Percentiles rank a stretch among this genome's conserved stretches.
phyloP scores from a whole-genome alignment of 345 rosid species.

The Hevea brasiliensis region DNA sequence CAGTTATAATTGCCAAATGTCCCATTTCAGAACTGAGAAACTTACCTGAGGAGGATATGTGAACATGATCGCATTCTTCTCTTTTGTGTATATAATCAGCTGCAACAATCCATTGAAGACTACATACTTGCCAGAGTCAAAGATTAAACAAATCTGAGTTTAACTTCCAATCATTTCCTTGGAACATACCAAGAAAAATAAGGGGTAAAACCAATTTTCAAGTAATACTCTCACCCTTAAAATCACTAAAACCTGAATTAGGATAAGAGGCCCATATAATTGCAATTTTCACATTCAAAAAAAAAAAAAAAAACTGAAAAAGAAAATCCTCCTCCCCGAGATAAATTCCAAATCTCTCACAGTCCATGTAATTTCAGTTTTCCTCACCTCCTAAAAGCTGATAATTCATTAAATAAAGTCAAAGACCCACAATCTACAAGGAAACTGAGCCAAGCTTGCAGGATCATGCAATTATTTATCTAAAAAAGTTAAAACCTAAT shows the following conservation, averaged over 20 bases:
- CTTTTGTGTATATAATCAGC: constrained; percentile 79
- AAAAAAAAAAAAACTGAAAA: too few species aligned
- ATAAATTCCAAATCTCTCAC: too few species aligned
- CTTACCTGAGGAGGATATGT: constrained; percentile 89
- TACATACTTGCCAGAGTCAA: constrained; percentile 89
- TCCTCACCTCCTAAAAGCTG: too few species aligned
- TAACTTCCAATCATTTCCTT: neutral
- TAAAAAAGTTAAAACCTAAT: too few species aligned
- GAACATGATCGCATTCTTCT: constrained; percentile 86
- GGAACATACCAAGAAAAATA: neutral
- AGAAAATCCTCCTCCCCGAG: too few species aligned
- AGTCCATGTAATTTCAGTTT: too few species aligned
- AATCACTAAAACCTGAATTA: neutral
- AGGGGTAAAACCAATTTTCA: neutral
- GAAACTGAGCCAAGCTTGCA: too few species aligned
- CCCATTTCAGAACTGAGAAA: constrained; percentile 5
- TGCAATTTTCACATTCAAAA: too few species aligned
- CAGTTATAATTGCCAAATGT: constrained; percentile 4
- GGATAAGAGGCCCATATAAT: too few species aligned
- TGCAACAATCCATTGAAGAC: constrained; percentile 80
- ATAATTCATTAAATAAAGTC: too few species aligned
- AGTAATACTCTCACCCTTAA: neutral
- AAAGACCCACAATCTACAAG: too few species aligned
- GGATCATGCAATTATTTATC: too few species aligned
- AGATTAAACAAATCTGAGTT: constrained; percentile 28